A percentile compares a stretch with the other conserved stretches of the same genome.
Conservation (phyloP, 495 filamentous ascomycete genomes). For the Aspergillus sclerotioniger region DNA sequence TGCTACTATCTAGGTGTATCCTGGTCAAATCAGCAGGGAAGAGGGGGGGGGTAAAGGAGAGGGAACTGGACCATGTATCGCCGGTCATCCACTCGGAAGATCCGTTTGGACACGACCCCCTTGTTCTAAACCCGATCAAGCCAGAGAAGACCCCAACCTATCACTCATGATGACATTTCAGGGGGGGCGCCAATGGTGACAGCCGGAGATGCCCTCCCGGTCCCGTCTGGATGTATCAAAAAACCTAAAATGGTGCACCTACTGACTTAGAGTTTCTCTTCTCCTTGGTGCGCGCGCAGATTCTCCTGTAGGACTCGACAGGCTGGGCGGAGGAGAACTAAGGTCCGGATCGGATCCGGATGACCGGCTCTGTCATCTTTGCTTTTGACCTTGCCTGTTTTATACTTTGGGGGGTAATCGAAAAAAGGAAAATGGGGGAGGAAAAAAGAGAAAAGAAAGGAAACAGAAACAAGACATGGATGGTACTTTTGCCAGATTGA, state of each 20-base stretch:
- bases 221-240: neutral
- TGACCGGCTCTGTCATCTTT: neutral
- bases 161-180: neutral
- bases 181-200: neutral
- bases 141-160: too few species aligned
- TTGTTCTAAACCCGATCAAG: neutral
- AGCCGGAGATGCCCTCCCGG: neutral
- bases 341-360: neutral
- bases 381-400: neutral
- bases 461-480: neutral
- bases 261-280: neutral
- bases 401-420: neutral
- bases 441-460: neutral
- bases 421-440: neutral
- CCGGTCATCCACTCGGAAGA: neutral
- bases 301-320: too few species aligned
- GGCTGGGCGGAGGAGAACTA: neutral
- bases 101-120: neutral
- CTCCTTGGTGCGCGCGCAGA: too few species aligned
- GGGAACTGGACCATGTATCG: neutral
- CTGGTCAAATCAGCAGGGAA: neutral
- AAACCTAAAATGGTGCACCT: neutral
- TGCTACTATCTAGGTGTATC: too few species aligned
- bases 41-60: neutral
- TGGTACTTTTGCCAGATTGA: slow-evolving; percentile 8